These are phyloP conservation scores for Aegilops sharonensis DNA, from an alignment of 176 grass and related monocot genomes.

Conservation along the genomic window DNA sequence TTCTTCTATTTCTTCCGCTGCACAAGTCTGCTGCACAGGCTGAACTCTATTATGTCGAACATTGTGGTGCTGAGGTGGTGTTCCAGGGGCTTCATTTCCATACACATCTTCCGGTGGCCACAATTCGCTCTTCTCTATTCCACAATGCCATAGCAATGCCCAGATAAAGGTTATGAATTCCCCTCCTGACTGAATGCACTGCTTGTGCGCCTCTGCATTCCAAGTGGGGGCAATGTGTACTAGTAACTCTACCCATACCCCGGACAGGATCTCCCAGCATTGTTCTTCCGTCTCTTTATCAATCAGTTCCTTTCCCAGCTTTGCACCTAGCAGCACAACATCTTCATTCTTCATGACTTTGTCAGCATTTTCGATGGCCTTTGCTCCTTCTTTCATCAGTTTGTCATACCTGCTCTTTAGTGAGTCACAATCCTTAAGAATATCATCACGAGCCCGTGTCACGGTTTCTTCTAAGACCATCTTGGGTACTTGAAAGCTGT, in stretches of 20 bases:
- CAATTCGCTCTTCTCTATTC: conserved; percentile 4
- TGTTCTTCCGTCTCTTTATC: rapidly evolving
- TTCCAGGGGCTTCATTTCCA: background rate
- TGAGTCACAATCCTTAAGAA: conserved; percentile 5
- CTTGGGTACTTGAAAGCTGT: background rate
- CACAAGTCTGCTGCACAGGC: background rate
- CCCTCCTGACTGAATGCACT: too few species aligned
- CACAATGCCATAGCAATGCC: conserved; percentile 29
- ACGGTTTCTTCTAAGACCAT: conserved; percentile 7
- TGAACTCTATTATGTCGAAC: too few species aligned
- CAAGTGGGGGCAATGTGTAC: conserved; percentile 25
- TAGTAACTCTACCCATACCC: conserved; percentile 32
- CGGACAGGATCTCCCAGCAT: conserved; percentile 22
- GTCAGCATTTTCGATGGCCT: too few species aligned
- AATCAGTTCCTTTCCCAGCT: background rate
- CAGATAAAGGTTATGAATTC: conserved; percentile 34
- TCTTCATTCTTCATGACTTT: background rate
- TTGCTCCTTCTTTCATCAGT: background rate
- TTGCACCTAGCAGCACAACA: background rate
- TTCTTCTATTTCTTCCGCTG: background rate
- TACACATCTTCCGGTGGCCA: background rate
- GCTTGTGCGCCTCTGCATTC: conserved; percentile 13
- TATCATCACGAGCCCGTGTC: background rate
- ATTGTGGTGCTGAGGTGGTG: background rate
- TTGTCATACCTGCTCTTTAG: background rate